These are phyloP conservation scores for Starmerella geochares DNA, from an alignment of 805 yeast species.

Conservation along the genomic window DNA sequence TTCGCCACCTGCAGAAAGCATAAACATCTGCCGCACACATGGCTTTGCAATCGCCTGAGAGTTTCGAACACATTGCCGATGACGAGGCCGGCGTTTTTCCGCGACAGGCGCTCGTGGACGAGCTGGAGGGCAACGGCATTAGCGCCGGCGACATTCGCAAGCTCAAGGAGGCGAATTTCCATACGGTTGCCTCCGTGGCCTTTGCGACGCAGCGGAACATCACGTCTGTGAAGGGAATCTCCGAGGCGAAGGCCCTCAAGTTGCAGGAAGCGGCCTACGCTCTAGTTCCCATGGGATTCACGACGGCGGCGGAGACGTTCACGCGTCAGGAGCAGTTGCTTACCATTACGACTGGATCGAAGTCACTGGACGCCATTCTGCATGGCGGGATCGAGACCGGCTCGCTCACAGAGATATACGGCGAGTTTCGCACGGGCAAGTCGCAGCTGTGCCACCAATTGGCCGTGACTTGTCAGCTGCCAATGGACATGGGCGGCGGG, in stretches of 20 bases:
- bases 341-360: slow-evolving; percentile 90
- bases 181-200: slow-evolving; percentile 87
- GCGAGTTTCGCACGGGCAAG: slow-evolving; percentile 96
- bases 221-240: slow-evolving; percentile 74
- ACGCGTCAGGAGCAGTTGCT: slow-evolving; percentile 81
- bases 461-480: slow-evolving; percentile 93
- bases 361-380: slow-evolving; percentile 78
- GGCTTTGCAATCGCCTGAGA: slow-evolving; percentile 14
- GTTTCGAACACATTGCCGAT: slow-evolving; percentile 5
- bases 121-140: slow-evolving; percentile 67
- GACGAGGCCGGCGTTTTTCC: slow-evolving; percentile 15
- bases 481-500: slow-evolving; percentile 95
- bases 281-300: slow-evolving; percentile 89
- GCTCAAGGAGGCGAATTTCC: slow-evolving; percentile 69
- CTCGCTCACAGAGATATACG: slow-evolving; percentile 89
- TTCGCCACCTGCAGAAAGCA: neutral
- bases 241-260: slow-evolving; percentile 89
- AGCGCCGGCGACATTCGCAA: slow-evolving; percentile 67
- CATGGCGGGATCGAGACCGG: slow-evolving; percentile 99
- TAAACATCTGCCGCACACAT: neutral
- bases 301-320: slow-evolving; percentile 92
- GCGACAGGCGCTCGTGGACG: slow-evolving; percentile 15
- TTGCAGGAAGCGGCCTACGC: slow-evolving; percentile 73
- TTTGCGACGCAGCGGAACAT: slow-evolving; percentile 79
- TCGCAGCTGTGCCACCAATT: slow-evolving; percentile 94